Base-by-base conservation (phyloP, 768 basidiomycete species). In the Xerocomellus amylosporus region DNA sequence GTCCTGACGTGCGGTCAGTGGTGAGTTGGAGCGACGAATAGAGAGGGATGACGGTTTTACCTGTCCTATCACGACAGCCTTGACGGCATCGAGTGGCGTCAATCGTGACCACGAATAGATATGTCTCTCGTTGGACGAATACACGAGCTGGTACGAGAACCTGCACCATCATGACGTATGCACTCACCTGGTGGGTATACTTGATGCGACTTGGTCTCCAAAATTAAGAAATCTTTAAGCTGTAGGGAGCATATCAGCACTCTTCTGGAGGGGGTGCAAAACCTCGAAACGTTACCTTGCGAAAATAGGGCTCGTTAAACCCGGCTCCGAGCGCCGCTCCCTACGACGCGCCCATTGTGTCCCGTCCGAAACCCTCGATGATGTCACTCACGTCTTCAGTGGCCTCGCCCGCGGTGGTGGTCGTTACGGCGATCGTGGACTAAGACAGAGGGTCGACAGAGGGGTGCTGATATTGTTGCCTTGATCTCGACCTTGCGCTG, bases 101-200 rank as follows among this genome's bases (percentile, higher is more conserved):
- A 79, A 76, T 63, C 83, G 77, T 2, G 87, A 87, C 90, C 90
- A 93, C 2, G 87, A 83, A 68, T 93, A 92, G 4, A 93, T n/a
- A n/a, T 81, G 56, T 92, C 83, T 24, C 78, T 70, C 9, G 84
- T 90, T 91, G 60, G 8, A 42, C 45, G 7, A 36, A 9, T 5
- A 2, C 22, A n/a, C 5, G 15, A 4, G 15, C 31, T 44, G 13
- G 26, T 20, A 37, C 12, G 12, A 1, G 3, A 3, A 12, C 24
- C 19, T 14, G 20, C 8, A 24, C 15, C 5, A 12, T 6, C 15
- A 10, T 3, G 14, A 24, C 0, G 30, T 8, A n/a, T 12, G 10
- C 5, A 37, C 77, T 56, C 57, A 78, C 79, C 60, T 17, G 74
- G 69, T 13, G 80, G 81, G 56, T 76, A 85, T 58, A 84, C 65